These are phyloP conservation scores for Abrus pulchellus DNA, from an alignment of 306 rosid genomes.

Conservation along the genomic window DNA sequence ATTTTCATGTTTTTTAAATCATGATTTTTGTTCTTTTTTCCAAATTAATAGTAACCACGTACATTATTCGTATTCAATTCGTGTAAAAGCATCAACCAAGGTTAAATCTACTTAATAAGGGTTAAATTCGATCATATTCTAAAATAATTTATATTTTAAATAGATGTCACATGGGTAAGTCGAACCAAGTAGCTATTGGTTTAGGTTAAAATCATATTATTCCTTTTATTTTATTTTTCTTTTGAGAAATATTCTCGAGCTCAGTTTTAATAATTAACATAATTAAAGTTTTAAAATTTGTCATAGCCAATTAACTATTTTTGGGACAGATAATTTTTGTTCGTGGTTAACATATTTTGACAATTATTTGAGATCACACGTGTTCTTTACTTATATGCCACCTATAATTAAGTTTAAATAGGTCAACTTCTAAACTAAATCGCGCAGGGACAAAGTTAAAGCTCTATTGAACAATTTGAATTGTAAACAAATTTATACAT, in stretches of 20 bases:
- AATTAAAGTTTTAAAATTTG: neutral
- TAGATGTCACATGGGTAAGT: neutral
- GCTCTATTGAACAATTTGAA: neutral
- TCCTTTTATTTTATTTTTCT: neutral
- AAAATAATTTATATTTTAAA: neutral
- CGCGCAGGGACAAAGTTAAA: neutral
- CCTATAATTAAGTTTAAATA: neutral
- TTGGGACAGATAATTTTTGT: neutral
- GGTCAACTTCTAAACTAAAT: neutral
- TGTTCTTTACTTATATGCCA: neutral
- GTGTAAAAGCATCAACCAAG: too few species aligned
- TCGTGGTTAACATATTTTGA: neutral
- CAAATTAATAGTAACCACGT: too few species aligned
- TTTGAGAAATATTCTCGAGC: neutral
- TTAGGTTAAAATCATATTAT: neutral
- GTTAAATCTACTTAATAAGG: too few species aligned
- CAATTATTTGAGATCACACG: neutral
- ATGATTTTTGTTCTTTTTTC: too few species aligned
- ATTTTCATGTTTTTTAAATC: too few species aligned
- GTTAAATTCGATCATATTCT: too few species aligned
- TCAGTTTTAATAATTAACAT: neutral
- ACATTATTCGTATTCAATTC: too few species aligned
- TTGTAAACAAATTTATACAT: neutral
- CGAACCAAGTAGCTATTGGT: neutral
- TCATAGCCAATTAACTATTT: neutral